Evolutionary conservation across 1,139 yeast species (phyloP).

Genomic region (Yamadazyma blattariae): DNA sequence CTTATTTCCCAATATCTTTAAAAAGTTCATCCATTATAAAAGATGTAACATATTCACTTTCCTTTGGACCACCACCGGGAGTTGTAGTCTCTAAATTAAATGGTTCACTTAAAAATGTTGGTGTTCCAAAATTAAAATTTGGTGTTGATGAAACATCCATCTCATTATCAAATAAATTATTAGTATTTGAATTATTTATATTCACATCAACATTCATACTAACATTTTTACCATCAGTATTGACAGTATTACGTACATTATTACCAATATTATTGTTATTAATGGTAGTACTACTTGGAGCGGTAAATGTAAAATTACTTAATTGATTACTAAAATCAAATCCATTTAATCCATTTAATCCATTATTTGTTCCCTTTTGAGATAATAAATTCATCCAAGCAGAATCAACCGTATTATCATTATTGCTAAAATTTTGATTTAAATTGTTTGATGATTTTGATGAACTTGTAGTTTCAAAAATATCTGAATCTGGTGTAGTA

Average conservation of each 20-base stretch:
- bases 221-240: background rate
- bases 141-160: background rate
- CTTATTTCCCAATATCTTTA: slow-evolving; percentile 4
- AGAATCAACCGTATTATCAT: slow-evolving; percentile 5
- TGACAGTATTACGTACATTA: too few relatives aligned
- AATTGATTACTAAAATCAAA: background rate
- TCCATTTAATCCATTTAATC: too few relatives aligned
- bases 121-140: slow-evolving; percentile 1
- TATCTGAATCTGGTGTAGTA: slow-evolving; percentile 7
- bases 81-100: background rate
- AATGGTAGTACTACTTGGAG: background rate
- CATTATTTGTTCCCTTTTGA: slow-evolving; percentile 4
- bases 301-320: background rate
- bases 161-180: background rate
- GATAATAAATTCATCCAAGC: slow-evolving; percentile 7
- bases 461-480: slow-evolving; percentile 4
- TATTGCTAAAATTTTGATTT: background rate
- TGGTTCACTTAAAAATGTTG: background rate
- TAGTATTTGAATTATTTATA: background rate
- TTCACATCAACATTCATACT: background rate
- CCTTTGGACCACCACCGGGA: slow-evolving; percentile 1
- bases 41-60: slow-evolving; percentile 5
- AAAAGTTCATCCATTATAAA: slow-evolving; percentile 9
- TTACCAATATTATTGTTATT: background rate
- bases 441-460: slow-evolving; percentile 1